Evolutionary conservation across 495 filamentous ascomycete genomes (phyloP), one percentile per base, ranked within the genome.

Genomic region (Annulohypoxylon maeteangense): DNA sequence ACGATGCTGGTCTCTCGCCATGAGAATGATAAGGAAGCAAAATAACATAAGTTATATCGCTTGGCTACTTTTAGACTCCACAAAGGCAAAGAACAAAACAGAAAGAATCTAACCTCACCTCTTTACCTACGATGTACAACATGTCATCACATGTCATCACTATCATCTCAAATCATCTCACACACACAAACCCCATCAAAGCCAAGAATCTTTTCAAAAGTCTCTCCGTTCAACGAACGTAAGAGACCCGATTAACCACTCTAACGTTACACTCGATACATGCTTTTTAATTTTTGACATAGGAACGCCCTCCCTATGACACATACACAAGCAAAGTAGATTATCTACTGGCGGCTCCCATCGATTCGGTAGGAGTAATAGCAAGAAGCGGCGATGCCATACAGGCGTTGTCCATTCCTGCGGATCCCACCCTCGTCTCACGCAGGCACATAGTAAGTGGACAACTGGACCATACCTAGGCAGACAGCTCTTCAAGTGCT

Each of bases 241-340:
- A 20, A 32, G 27, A 32, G 27, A 10, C 50, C 29, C 12, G 6
- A 11, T 25, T 50, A 12, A 11, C 3, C 27, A 10, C 4, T 6
- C 50, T 54, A 54, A 34, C 50, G 50, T 54, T 54, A 54, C 50
- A 32, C 34, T 54, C n/a, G n/a, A 8, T 34, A 54, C n/a, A 54
- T 54, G 50, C 50, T 54, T 54, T 53, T 54, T 32, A 32, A 34
- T 34, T 29, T 44, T 44, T 6, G 16, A 44, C 40, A 44, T 32
- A 51, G 47, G 50, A 54, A 23, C 20, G 20, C 50, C 29, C 27
- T 29, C 22, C 27, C 50, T 34, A 34, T 54, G 6, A 29, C 27
- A 54, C 27, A 54, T 31, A 54, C 25, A 34, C 50, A 54, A 54
- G 29, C 8, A 54, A 54, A 54, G 8, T 40, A 54, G 50, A 34